Evolutionary conservation across 805 yeast genomes (phyloP).

Genomic region (Barnettozyma salicaria): DNA sequence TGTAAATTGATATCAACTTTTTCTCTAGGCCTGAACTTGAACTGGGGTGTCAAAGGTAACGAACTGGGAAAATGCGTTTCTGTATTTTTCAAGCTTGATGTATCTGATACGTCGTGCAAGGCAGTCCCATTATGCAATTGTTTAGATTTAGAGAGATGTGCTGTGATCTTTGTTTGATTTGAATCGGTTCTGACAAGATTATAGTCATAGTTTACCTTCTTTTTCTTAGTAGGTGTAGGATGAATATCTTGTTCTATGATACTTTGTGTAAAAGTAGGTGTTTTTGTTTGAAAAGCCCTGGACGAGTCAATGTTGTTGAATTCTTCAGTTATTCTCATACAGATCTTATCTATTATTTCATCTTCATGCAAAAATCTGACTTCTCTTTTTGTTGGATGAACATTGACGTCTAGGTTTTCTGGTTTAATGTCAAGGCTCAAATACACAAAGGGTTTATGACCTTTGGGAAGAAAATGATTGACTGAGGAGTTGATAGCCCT

Average conservation of each 20-base stretch:
- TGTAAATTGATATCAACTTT: constrained; percentile 43
- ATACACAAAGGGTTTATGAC: constrained; percentile 71
- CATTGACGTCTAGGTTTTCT: constrained; percentile 77
- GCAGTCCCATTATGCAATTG: too few relatives aligned
- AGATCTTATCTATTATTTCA: constrained; percentile 66
- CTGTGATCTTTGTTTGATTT: constrained; percentile 48
- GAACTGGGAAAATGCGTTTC: neutral
- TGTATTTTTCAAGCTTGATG: neutral
- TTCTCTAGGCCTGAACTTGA: constrained; percentile 17
- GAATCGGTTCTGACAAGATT: constrained; percentile 69
- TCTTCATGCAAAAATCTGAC: constrained; percentile 82
- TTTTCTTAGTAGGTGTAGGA: neutral
- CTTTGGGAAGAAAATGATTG: constrained; percentile 61
- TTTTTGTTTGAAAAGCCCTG: constrained; percentile 63
- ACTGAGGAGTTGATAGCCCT: constrained; percentile 51
- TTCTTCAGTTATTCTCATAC: constrained; percentile 40
- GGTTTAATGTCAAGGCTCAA: constrained; percentile 64
- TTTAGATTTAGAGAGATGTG: constrained; percentile 24
- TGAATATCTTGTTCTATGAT: constrained; percentile 1
- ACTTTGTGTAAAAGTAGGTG: constrained; percentile 30
- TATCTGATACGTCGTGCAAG: neutral
- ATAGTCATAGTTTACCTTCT: constrained; percentile 47
- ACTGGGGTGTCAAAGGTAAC: neutral
- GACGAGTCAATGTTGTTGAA: constrained; percentile 58
- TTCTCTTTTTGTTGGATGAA: constrained; percentile 93